Base-by-base conservation (phyloP, 2,329 filamentous ascomycete genomes). In the Colletotrichum eremochloae region DNA sequence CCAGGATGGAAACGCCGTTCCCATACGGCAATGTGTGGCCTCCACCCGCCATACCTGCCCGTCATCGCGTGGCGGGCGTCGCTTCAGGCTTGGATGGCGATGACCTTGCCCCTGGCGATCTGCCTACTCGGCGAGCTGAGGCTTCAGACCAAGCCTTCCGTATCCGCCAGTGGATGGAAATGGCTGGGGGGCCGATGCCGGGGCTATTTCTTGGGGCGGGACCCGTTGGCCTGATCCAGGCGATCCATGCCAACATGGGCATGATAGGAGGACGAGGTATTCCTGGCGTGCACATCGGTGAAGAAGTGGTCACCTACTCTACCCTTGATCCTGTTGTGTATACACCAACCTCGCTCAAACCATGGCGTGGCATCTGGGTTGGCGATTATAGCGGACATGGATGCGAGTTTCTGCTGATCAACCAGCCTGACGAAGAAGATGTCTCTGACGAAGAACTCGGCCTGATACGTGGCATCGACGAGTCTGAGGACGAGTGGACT, bases 311-410 rank as follows among this genome's bases (percentile, higher is more conserved):
- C 76, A 94, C 93, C 0, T 92, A 88, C 74, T 85, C 89, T 9
- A 97, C 95, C 0, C 84, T 98, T 1, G 90, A 94, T 55, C 89
- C 91, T 3, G 84, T 83, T 3, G 82, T 92, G n/a, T 98, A 97
- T 79, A 96, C 91, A 0, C 94, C 96, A 0, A 97, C 95, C 0
- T 80, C 84, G 12, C 86, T 91, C 67, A 96, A 95, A 79, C 95
- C 95, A 0, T 98, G 92, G 85, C 91, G 94, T 74, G 96, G 96
- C 0, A 94, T 99, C 40, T 98, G 94, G 93, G 92, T 95, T 20
- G 95, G 95, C 0, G 95, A 98, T 79, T 98, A 97, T 78, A 92
- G 91, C 36, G 91, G 90, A 0, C 95, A 98, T 77, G 95, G 95
- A 0, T 95, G 93, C 80, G 96, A 98, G 80, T 97, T 98, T 68